Evolutionary conservation across 306 rosid genomes (phyloP).

Genomic region (Gastrolobium bilobum): DNA sequence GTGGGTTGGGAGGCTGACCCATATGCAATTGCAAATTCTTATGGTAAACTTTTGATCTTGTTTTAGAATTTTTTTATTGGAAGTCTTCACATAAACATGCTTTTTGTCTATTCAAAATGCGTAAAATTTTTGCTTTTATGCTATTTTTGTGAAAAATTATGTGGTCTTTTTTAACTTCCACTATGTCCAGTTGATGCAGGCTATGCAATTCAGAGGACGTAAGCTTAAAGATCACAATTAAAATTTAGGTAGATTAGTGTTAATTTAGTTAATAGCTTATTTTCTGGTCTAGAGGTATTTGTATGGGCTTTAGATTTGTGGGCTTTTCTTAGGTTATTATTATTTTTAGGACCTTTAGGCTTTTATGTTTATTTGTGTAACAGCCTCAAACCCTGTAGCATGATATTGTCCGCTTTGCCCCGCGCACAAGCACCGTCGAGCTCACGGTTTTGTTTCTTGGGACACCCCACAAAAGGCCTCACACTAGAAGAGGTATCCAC

Average conservation of each 20-base stretch:
- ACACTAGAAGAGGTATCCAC: too few species aligned
- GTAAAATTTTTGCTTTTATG: conserved; percentile 13
- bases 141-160: not conserved
- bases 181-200: conserved; percentile 17
- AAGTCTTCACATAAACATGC: conserved; percentile 55
- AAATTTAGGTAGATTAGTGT: conserved; percentile 3
- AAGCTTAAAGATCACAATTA: conserved; percentile 27
- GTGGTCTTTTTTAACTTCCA: not conserved
- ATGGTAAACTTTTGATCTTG: conserved; percentile 67
- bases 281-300: not conserved
- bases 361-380: conserved; percentile 12
- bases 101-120: conserved; percentile 37
- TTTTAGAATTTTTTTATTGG: conserved; percentile 56
- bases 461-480: too few species aligned
- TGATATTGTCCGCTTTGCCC: too few species aligned
- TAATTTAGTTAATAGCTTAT: conserved; percentile 22
- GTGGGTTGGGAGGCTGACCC: conserved; percentile 79
- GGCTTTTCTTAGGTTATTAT: not conserved
- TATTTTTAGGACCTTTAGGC: not conserved
- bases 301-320: not conserved
- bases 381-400: too few species aligned
- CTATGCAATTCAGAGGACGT: not conserved
- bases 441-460: too few species aligned
- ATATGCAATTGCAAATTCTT: conserved; percentile 70
- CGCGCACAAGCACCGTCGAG: too few species aligned